A percentile compares a stretch with the other conserved stretches of the same genome.
These are phyloP conservation scores for Hyphopichia fennica DNA, from an alignment of 1,139 yeast species.

Conservation along the genomic window DNA sequence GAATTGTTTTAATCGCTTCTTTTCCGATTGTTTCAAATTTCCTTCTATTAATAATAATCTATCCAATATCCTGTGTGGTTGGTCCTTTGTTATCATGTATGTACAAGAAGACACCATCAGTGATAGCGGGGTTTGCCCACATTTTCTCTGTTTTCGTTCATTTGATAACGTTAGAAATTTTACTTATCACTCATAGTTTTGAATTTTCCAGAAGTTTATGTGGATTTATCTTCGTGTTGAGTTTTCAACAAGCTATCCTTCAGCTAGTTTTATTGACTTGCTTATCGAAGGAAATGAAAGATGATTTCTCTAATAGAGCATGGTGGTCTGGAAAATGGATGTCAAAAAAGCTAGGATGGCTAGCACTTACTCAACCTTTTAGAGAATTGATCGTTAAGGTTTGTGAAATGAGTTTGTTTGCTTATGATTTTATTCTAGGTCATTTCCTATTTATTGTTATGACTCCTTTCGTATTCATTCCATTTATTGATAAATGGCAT, in stretches of 20 bases:
- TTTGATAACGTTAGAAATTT: constrained; percentile 54
- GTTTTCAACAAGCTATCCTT: constrained; percentile 55
- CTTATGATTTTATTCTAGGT: constrained; percentile 69
- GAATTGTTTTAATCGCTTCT: constrained; percentile 51
- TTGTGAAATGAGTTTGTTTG: constrained; percentile 67
- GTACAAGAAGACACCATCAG: constrained; percentile 33
- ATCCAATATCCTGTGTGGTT: constrained; percentile 46
- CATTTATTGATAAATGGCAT: constrained; percentile 51
- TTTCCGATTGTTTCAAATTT: constrained; percentile 56
- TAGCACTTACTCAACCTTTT: constrained; percentile 60
- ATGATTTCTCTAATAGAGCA: constrained; percentile 57
- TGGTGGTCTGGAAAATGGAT: constrained; percentile 93
- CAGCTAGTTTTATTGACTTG: constrained; percentile 41
- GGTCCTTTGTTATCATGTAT: constrained; percentile 46
- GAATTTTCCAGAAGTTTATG: constrained; percentile 56
- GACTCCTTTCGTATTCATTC: constrained; percentile 64
- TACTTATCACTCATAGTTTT: constrained; percentile 67
- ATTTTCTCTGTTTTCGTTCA: constrained; percentile 52
- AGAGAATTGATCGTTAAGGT: constrained; percentile 70
- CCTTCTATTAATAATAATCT: constrained; percentile 39
- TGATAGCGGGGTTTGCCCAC: constrained; percentile 55
- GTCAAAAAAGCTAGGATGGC: constrained; percentile 57
- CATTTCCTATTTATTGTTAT: constrained; percentile 62
- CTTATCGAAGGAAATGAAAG: constrained; percentile 60
- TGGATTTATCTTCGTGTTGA: constrained; percentile 56